Conservation (phyloP, 495 filamentous ascomycete genomes). For the Penicillium antarcticum region DNA sequence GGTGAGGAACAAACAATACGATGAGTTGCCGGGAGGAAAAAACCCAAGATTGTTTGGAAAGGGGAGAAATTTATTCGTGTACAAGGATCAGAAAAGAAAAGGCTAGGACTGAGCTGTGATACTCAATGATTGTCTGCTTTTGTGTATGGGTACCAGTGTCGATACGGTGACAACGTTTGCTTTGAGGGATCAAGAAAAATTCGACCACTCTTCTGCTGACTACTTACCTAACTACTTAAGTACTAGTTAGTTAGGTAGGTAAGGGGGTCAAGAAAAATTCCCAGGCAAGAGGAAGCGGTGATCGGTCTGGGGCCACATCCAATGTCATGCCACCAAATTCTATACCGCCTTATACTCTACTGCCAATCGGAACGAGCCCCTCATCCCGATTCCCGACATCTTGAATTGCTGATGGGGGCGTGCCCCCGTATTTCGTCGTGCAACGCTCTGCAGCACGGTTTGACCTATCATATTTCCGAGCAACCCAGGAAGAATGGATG, state of each 20-base stretch:
- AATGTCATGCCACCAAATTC: no score
- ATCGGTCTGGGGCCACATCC: no score
- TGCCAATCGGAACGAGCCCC: no score
- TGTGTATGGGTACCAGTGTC: constrained; percentile 9
- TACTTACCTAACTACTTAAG: constrained; percentile 1
- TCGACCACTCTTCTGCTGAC: constrained; percentile 9
- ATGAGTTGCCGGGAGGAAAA: constrained; percentile 16
- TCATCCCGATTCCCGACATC: no score
- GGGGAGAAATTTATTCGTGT: constrained; percentile 9
- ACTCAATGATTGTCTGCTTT: constrained; percentile 10
- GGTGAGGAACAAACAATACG: constrained; percentile 16
- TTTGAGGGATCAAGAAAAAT: constrained; percentile 10
- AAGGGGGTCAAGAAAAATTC: background rate
- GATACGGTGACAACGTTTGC: constrained; percentile 9
- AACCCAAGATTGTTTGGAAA: constrained; percentile 10
- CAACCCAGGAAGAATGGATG: no score
- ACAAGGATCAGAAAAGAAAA: constrained; percentile 9
- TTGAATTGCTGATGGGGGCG: no score
- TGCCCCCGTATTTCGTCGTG: background rate
- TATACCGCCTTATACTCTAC: no score
- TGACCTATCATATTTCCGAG: constrained; percentile 1
- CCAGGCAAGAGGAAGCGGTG: constrained; percentile 1
- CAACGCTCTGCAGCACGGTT: constrained; percentile 4
- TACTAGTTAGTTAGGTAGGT: background rate
- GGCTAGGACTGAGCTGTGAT: constrained; percentile 13